Percentiles rank a stretch among this genome's conserved stretches.
Conservation (phyloP, 164 flowering plant species). For the Vitis rotundifolia region DNA sequence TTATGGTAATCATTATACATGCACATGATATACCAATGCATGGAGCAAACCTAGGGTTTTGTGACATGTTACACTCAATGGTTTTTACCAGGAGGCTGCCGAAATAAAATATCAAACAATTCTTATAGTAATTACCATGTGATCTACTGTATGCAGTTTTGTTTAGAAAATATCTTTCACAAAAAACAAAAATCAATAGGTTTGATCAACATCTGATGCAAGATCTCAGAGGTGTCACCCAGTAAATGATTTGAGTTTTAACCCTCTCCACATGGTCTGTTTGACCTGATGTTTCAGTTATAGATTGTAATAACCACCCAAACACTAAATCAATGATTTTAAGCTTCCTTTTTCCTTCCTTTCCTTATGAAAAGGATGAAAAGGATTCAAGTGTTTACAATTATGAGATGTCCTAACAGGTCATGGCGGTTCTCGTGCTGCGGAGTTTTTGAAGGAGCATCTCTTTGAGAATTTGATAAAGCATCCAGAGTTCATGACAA, state of each 20-base stretch:
- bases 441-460: constrained; percentile 84
- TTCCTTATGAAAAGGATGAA: background rate
- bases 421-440: constrained; percentile 99
- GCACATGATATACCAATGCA: background rate
- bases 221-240: background rate
- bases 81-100: background rate
- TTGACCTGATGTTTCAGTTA: background rate
- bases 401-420: constrained; percentile 42
- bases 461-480: constrained; percentile 88
- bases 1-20: background rate
- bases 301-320: background rate
- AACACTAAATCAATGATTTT: background rate
- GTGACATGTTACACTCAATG: background rate
- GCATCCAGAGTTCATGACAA: constrained; percentile 78
- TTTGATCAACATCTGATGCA: background rate
- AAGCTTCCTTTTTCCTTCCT: background rate
- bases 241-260: background rate
- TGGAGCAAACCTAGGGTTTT: constrained; percentile 1
- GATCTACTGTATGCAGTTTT: background rate
- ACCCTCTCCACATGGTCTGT: background rate
- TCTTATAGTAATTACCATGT: background rate
- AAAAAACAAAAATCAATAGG: background rate
- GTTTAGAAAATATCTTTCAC: background rate
- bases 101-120: background rate
- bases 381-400: background rate